Conservation (phyloP, 108 stramenopile species). For the Phaeodactylum tricornutum region DNA sequence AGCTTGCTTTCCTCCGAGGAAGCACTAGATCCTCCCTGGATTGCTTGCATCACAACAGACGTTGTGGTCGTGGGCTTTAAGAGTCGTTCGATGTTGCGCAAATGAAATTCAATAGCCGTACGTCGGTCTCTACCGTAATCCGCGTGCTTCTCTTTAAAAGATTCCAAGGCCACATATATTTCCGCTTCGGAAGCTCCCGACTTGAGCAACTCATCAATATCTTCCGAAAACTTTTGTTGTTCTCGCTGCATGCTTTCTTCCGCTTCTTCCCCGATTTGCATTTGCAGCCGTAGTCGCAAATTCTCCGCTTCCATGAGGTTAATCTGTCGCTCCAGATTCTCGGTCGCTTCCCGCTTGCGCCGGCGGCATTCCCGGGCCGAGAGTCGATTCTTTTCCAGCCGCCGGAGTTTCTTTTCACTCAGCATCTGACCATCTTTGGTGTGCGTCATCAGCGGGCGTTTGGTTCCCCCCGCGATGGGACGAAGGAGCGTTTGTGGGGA, state of each 20-base stretch:
- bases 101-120: slow-evolving; percentile 77
- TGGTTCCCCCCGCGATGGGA: background rate
- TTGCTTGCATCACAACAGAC: slow-evolving; percentile 49
- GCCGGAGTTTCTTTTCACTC: slow-evolving; percentile 67
- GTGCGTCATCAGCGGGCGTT: slow-evolving; percentile 5
- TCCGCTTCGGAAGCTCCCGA: slow-evolving; percentile 69
- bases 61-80: slow-evolving; percentile 80
- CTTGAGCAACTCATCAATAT: slow-evolving; percentile 48
- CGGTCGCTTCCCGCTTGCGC: slow-evolving; percentile 72
- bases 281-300: slow-evolving; percentile 71
- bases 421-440: slow-evolving; percentile 26
- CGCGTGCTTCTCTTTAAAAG: slow-evolving; percentile 78
- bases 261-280: slow-evolving; percentile 74
- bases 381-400: slow-evolving; percentile 83
- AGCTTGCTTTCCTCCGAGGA: background rate
- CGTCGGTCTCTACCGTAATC: slow-evolving; percentile 84
- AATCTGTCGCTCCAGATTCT: slow-evolving; percentile 68
- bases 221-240: slow-evolving; percentile 43
- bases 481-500: too few relatives aligned
- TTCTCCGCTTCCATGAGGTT: slow-evolving; percentile 83
- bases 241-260: slow-evolving; percentile 36
- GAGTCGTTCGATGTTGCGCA: slow-evolving; percentile 52
- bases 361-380: slow-evolving; percentile 78
- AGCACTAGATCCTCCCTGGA: slow-evolving; percentile 25
- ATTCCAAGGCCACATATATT: slow-evolving; percentile 71